These are phyloP conservation scores for Coprinopsis sp. DNA, from an alignment of 768 basidiomycete genomes.

Conservation along the genomic window DNA sequence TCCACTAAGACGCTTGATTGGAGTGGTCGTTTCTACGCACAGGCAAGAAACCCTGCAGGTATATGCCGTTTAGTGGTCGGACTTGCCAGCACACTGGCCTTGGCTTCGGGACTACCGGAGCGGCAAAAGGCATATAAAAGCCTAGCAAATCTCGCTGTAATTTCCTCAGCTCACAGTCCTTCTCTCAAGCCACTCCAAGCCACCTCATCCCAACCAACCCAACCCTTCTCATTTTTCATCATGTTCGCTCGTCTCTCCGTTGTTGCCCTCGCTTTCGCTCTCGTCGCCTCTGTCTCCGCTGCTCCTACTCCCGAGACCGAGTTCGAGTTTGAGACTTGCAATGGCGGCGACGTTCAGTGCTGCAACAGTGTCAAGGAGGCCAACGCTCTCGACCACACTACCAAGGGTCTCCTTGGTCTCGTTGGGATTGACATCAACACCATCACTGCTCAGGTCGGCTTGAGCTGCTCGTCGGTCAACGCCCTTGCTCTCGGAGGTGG, in stretches of 20 bases:
- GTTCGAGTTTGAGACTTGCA: neutral
- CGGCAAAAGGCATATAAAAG: no score
- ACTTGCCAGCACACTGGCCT: no score
- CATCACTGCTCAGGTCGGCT: constrained; percentile 14
- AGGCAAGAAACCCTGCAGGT: no score
- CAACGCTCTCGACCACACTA: neutral
- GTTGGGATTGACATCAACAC: constrained; percentile 2
- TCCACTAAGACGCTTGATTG: no score
- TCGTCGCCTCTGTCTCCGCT: neutral
- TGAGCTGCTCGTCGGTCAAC: constrained; percentile 21
- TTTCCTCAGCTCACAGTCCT: no score
- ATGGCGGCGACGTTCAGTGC: constrained; percentile 1
- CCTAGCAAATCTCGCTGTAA: no score
- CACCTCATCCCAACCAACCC: no score
- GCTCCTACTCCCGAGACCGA: neutral
- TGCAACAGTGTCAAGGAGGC: neutral
- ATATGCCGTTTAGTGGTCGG: no score
- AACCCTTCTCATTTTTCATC: no score
- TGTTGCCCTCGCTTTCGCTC: neutral
- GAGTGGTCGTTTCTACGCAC: no score
- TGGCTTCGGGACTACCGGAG: no score
- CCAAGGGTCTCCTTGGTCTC: constrained; percentile 7
- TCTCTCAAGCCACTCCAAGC: no score
- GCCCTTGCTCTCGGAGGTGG: constrained; percentile 19
- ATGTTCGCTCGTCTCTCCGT: constrained; percentile 5